A percentile compares a stretch with the other conserved stretches of the same genome.
phyloP scores from a whole-genome alignment of 768 basidiomycete genomes.

The Tylopilus vinaceipallidus region DNA sequence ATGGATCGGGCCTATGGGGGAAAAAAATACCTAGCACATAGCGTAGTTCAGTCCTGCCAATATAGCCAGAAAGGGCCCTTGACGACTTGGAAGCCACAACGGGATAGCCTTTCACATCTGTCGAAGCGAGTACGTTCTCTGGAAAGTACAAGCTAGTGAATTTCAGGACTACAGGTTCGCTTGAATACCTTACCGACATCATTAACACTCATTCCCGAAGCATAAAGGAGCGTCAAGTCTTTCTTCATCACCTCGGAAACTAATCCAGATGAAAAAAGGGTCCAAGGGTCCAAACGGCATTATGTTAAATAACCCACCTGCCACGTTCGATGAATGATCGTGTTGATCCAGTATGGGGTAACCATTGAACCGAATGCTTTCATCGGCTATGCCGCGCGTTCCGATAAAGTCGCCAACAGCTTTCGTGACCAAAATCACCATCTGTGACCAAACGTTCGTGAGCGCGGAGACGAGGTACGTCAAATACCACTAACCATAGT shows the following conservation, averaged over 20 bases:
- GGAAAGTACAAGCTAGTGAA: constrained; percentile 5
- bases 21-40: constrained; percentile 72
- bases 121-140: constrained; percentile 73
- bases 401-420: constrained; percentile 95
- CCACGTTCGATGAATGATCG: constrained; percentile 86
- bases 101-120: constrained; percentile 88
- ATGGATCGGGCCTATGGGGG: background rate
- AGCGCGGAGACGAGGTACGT: constrained; percentile 5
- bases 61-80: constrained; percentile 76
- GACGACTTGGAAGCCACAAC: constrained; percentile 66
- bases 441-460: constrained; percentile 48
- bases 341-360: constrained; percentile 97
- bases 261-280: constrained; percentile 29
- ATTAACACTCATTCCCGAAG: constrained; percentile 70
- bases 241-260: constrained; percentile 90
- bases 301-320: constrained; percentile 53
- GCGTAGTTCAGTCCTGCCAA: constrained; percentile 79
- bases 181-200: constrained; percentile 66
- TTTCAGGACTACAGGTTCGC: background rate
- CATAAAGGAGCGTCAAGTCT: constrained; percentile 70
- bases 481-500: constrained; percentile 72
- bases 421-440: constrained; percentile 93
- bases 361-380: constrained; percentile 95
- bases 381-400: constrained; percentile 92
- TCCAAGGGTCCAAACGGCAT: constrained; percentile 3